Evolutionary conservation across 1,284 basidiomycete genomes (phyloP).

Genomic region (Rhizopogon parksii): DNA sequence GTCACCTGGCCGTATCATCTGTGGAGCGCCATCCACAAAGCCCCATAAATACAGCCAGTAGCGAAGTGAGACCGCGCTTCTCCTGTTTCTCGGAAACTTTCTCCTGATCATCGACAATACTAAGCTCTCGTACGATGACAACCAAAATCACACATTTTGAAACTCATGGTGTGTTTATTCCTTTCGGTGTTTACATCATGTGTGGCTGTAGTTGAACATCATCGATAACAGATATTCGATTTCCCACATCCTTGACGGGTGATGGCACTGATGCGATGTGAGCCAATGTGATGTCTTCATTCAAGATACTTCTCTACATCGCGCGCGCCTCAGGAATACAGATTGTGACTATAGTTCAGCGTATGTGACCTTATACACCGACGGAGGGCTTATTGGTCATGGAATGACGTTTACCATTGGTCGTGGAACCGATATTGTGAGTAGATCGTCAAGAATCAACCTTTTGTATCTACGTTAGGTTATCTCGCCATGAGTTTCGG

Average conservation of each 20-base stretch:
- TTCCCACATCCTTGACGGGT: constrained; percentile 51
- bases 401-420: constrained; percentile 99
- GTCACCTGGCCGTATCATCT: background rate
- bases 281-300: constrained; percentile 2
- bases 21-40: background rate
- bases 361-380: constrained; percentile 75
- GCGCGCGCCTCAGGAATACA: constrained; percentile 59
- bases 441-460: constrained; percentile 8
- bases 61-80: background rate
- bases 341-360: constrained; percentile 95
- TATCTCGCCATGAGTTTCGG: background rate
- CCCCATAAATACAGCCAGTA: background rate
- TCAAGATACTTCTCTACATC: background rate
- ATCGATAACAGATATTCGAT: constrained; percentile 26
- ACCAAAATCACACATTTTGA: constrained; percentile 31
- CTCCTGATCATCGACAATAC: background rate
- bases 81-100: background rate
- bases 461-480: background rate
- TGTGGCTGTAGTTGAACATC: background rate
- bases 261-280: constrained; percentile 61
- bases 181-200: background rate
- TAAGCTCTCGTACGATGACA: constrained; percentile 15
- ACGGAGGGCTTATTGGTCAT: constrained; percentile 66
- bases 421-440: constrained; percentile 86
- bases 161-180: constrained; percentile 29